Conservation (phyloP, 352 stramenopile genomes). For the Pythium coloratum region DNA sequence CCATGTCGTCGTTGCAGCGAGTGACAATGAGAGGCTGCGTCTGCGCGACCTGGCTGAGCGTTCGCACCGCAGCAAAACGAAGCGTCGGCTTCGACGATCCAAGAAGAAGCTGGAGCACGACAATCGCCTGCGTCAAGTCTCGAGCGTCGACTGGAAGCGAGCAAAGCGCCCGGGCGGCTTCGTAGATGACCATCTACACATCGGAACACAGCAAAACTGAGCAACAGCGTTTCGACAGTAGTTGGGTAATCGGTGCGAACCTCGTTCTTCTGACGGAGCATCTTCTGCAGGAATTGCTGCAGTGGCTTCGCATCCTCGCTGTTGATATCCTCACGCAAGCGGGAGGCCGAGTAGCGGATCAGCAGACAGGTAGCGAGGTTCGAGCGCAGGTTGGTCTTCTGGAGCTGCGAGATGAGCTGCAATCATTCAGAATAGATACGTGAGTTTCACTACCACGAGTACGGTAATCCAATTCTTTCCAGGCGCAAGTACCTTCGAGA, state of each 20-base stretch:
- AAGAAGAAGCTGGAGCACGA: conserved; percentile 95
- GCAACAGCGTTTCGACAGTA: neutral
- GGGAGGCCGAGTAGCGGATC: conserved; percentile 95
- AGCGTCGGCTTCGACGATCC: conserved; percentile 95
- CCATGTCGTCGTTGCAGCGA: conserved; percentile 99
- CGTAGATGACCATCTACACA: conserved; percentile 98
- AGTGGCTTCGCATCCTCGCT: conserved; percentile 75
- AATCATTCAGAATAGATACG: neutral
- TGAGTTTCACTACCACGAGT: neutral
- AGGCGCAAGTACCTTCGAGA: conserved; percentile 87
- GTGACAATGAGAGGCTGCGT: conserved; percentile 95
- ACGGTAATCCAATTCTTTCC: neutral
- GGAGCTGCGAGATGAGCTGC: conserved; percentile 84
- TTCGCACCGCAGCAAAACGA: conserved; percentile 97
- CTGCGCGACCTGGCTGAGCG: conserved; percentile 91
- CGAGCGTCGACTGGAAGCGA: conserved; percentile 94
- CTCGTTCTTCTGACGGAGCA: conserved; percentile 95
- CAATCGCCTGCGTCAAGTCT: conserved; percentile 96
- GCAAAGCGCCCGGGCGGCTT: conserved; percentile 97
- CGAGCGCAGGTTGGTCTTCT: conserved; percentile 93
- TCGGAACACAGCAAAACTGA: neutral
- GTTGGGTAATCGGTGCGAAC: conserved; percentile 22
- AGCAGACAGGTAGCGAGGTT: conserved; percentile 96
- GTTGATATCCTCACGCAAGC: conserved; percentile 88
- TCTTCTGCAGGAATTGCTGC: conserved; percentile 94